Evolutionary conservation across 805 yeast genomes (phyloP).

Genomic region (Lachancea mirantina): DNA sequence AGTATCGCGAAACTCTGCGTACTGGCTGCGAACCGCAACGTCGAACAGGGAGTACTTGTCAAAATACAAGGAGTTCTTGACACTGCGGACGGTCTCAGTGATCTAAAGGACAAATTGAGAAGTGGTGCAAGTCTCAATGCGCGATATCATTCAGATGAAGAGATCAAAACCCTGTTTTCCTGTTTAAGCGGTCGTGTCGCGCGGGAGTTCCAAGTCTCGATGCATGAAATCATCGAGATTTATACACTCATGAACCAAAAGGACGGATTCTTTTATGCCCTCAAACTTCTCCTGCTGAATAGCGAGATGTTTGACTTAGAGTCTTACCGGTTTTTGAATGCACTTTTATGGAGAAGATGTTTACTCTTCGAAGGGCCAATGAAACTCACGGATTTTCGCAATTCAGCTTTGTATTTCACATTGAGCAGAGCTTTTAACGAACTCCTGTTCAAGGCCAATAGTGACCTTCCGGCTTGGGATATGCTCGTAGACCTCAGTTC

Average conservation of each 20-base stretch:
- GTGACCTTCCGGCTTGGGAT: constrained; percentile 28
- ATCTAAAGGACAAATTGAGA: constrained; percentile 1
- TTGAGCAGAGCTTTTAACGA: constrained; percentile 33
- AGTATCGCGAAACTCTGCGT: constrained; percentile 68
- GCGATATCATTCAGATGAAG: constrained; percentile 16
- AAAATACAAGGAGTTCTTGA: constrained; percentile 47
- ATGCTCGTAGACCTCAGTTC: constrained; percentile 12
- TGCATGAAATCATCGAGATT: constrained; percentile 44
- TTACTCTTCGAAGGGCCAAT: constrained; percentile 42
- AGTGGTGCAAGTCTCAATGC: constrained; percentile 20
- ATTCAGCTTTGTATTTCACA: constrained; percentile 42
- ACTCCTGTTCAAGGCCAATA: constrained; percentile 21
- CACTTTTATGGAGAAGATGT: constrained; percentile 53
- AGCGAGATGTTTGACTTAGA: constrained; percentile 26
- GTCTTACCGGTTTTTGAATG: constrained; percentile 26
- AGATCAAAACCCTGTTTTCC: constrained; percentile 18
- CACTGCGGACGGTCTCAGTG: constrained; percentile 42
- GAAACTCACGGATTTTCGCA: constrained; percentile 37
- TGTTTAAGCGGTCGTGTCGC: constrained; percentile 22
- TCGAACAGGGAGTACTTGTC: constrained; percentile 19
- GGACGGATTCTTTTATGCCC: constrained; percentile 37
- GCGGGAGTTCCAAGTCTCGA: constrained; percentile 33
- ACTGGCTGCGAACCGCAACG: constrained; percentile 34
- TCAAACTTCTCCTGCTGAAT: constrained; percentile 42
- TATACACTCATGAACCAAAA: constrained; percentile 40